A percentile compares a stretch with the other conserved stretches of the same genome.
Conservation (phyloP, 169 alveolate species). For the Eimeria sp. region DNA sequence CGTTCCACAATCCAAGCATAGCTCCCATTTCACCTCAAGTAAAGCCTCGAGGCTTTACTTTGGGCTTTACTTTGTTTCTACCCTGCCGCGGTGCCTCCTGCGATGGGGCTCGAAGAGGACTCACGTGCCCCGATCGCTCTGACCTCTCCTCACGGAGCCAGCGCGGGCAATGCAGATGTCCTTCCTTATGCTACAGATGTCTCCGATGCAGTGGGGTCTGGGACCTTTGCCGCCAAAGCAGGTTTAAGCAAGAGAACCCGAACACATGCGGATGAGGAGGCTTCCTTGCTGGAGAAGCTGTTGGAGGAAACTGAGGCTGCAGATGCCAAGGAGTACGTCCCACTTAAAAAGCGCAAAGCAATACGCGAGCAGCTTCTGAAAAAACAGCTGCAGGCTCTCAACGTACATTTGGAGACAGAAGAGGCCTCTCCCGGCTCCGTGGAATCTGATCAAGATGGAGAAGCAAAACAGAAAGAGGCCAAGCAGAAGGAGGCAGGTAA, state of each 20-base stretch:
- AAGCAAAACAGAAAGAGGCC: conserved; percentile 24
- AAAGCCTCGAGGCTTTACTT: background rate
- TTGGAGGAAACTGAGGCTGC: conserved; percentile 67
- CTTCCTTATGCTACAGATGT: background rate
- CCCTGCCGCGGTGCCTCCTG: background rate
- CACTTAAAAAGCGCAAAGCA: conserved; percentile 76
- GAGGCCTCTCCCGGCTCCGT: conserved; percentile 13
- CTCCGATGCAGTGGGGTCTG: background rate
- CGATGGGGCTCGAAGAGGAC: conserved; percentile 49
- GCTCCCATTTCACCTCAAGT: background rate
- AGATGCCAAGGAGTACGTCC: conserved; percentile 68
- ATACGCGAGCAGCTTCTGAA: conserved; percentile 64
- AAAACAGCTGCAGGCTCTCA: conserved; percentile 75
- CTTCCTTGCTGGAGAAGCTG: conserved; percentile 38
- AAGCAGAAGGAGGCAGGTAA: conserved; percentile 70
- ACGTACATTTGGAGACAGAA: conserved; percentile 71
- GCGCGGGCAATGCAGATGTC: conserved; percentile 6
- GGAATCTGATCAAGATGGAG: conserved; percentile 53
- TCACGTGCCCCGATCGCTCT: background rate
- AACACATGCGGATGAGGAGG: conserved; percentile 29
- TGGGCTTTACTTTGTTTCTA: background rate
- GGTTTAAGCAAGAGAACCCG: conserved; percentile 21
- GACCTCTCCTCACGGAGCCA: background rate
- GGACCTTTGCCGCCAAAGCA: background rate
- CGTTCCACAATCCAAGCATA: background rate